phyloP scores from a whole-genome alignment of 192 early-diverging fungal genomes.

The Paraglomus occultum region DNA sequence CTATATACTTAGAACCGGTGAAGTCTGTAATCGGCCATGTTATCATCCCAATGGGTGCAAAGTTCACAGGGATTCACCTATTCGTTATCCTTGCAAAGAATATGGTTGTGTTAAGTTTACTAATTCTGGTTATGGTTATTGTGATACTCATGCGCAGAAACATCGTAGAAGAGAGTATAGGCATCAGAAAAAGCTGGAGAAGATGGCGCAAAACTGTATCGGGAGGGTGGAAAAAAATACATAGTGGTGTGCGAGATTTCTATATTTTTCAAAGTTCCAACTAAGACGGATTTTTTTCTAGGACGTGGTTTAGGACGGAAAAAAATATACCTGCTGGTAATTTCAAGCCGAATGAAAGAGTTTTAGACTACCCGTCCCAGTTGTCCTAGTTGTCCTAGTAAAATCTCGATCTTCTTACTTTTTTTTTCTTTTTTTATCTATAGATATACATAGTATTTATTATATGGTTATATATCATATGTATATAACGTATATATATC shows the following conservation, averaged over 20 bases:
- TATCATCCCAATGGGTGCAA: not conserved
- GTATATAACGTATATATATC: too few species aligned
- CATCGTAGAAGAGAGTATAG: not conserved
- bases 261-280: constrained; percentile 28
- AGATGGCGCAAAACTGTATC: constrained; percentile 7
- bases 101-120: not conserved
- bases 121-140: not conserved
- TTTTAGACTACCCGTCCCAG: constrained; percentile 17
- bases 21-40: constrained; percentile 2
- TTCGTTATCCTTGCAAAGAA: not conserved
- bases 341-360: constrained; percentile 27
- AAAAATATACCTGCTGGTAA: constrained; percentile 24
- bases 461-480: constrained; percentile 26
- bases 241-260: not conserved
- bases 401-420: constrained; percentile 24
- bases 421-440: constrained; percentile 30
- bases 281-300: constrained; percentile 18
- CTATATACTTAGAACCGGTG: not conserved
- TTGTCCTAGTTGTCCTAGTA: constrained; percentile 27
- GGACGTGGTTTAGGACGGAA: constrained; percentile 11
- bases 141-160: not conserved
- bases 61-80: constrained; percentile 13
- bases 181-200: constrained; percentile 8
- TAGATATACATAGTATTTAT: constrained; percentile 29
- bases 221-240: too few species aligned